Conservation (phyloP, 169 alveolate species). For the Perkinsus chesapeaki region DNA sequence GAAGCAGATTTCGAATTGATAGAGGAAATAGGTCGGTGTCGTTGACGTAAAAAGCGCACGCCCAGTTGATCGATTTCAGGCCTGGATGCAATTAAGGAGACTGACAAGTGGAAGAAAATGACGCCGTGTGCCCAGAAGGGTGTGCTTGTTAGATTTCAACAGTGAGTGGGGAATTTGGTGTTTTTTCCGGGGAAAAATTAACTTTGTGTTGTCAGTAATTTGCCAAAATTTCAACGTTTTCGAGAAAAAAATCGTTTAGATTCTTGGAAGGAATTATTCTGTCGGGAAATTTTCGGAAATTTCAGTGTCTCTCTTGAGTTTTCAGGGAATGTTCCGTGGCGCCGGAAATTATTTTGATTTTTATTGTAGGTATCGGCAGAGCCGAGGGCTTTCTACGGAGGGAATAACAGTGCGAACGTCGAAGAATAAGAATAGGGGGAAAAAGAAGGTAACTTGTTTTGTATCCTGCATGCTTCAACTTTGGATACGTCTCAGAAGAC, state of each 20-base stretch:
- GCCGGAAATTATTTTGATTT: neutral
- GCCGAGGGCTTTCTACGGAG: neutral
- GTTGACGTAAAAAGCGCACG: neutral
- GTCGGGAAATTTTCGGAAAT: too few relatives aligned
- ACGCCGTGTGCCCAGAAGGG: neutral
- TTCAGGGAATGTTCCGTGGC: neutral
- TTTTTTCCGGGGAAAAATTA: too few relatives aligned
- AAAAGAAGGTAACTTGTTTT: neutral
- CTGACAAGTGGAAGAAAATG: neutral
- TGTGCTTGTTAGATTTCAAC: neutral
- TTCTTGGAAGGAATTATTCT: too few relatives aligned
- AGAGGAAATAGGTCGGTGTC: neutral
- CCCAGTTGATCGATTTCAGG: neutral
- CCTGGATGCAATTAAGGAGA: neutral
- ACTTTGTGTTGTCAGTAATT: too few relatives aligned
- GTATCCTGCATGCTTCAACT: neutral
- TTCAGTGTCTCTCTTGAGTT: too few relatives aligned
- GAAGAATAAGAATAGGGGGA: neutral
- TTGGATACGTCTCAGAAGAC: neutral
- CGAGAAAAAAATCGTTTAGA: too few relatives aligned
- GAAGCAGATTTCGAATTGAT: neutral
- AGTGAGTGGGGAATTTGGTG: neutral
- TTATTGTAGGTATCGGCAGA: neutral
- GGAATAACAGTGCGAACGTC: neutral
- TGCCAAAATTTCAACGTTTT: too few relatives aligned